These are phyloP conservation scores for Paxillus rubicundulus DNA, from an alignment of 768 basidiomycete species.

Conservation along the genomic window DNA sequence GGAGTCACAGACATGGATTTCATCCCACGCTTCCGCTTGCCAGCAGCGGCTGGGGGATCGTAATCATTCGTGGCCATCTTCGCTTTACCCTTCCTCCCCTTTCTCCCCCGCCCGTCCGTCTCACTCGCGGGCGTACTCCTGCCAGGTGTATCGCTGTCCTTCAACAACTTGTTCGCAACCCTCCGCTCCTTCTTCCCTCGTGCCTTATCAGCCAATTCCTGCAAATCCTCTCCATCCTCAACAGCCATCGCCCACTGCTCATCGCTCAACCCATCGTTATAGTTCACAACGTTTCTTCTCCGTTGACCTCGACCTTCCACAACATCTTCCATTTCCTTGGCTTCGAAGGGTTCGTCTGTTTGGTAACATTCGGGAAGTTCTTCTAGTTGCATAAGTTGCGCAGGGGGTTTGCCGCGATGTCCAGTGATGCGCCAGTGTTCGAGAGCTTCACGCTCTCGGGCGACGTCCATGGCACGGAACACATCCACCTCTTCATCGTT, in stretches of 20 bases:
- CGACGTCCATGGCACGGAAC: conserved; percentile 80
- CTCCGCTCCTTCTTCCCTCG: conserved; percentile 67
- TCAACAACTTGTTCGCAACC: conserved; percentile 53
- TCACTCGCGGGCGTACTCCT: conserved; percentile 66
- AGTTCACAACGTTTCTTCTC: conserved; percentile 79
- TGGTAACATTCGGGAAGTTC: conserved; percentile 94
- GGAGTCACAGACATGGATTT: conserved; percentile 79
- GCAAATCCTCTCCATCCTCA: conserved; percentile 78
- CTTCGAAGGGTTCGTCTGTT: conserved; percentile 78
- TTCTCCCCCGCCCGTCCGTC: conserved; percentile 54
- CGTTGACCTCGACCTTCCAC: conserved; percentile 83
- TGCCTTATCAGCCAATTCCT: conserved; percentile 65
- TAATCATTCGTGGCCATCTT: conserved; percentile 48
- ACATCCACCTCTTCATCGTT: conserved; percentile 71
- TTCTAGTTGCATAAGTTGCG: conserved; percentile 74
- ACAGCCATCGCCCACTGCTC: conserved; percentile 90
- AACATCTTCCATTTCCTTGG: conserved; percentile 47
- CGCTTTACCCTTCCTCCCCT: conserved; percentile 56
- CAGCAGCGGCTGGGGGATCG: conserved; percentile 39
- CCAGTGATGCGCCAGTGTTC: conserved; percentile 71
- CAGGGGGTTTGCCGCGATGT: conserved; percentile 74
- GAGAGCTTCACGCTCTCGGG: conserved; percentile 67
- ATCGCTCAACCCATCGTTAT: conserved; percentile 91
- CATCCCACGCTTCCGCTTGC: conserved; percentile 73
- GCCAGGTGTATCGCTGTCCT: conserved; percentile 58